Percentiles rank a stretch among this genome's conserved stretches.
Evolutionary conservation across 495 filamentous ascomycete genomes (phyloP).

Genomic region (Penicillium antarcticum): DNA sequence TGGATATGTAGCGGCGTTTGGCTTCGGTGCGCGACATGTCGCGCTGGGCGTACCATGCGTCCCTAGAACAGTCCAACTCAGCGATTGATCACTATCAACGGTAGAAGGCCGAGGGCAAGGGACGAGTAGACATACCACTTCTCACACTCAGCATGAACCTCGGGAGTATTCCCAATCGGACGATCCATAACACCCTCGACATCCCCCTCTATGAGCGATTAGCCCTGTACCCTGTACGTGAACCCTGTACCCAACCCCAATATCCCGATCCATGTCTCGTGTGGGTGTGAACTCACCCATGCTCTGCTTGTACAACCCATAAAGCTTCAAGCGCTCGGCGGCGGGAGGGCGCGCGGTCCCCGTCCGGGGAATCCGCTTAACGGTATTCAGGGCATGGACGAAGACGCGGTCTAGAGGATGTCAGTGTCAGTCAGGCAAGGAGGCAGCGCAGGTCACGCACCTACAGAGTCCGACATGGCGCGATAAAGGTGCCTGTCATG

Average conservation of each 20-base stretch:
- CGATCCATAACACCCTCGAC: slow-evolving; percentile 89
- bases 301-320: slow-evolving; percentile 97
- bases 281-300: slow-evolving; percentile 57
- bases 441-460: slow-evolving; percentile 27
- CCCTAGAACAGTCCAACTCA: slow-evolving; percentile 39
- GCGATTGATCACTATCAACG: not conserved
- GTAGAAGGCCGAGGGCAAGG: not conserved
- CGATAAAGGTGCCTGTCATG: slow-evolving; percentile 31
- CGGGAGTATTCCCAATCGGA: slow-evolving; percentile 56
- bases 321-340: slow-evolving; percentile 79
- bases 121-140: slow-evolving; percentile 49
- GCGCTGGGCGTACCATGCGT: slow-evolving; percentile 87
- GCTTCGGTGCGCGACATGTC: slow-evolving; percentile 84
- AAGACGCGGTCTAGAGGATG: slow-evolving; percentile 79
- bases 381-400: slow-evolving; percentile 96
- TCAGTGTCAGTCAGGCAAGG: not conserved
- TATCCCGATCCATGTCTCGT: too few species aligned
- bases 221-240: not conserved
- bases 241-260: too few species aligned
- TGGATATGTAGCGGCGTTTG: slow-evolving; percentile 89
- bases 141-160: slow-evolving; percentile 54
- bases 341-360: slow-evolving; percentile 85
- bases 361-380: slow-evolving; percentile 93
- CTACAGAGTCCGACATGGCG: slow-evolving; percentile 56
- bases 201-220: slow-evolving; percentile 66